Evolutionary conservation across 2,329 filamentous ascomycete genomes (phyloP).

Genomic region (Aspergillus amoenus): DNA sequence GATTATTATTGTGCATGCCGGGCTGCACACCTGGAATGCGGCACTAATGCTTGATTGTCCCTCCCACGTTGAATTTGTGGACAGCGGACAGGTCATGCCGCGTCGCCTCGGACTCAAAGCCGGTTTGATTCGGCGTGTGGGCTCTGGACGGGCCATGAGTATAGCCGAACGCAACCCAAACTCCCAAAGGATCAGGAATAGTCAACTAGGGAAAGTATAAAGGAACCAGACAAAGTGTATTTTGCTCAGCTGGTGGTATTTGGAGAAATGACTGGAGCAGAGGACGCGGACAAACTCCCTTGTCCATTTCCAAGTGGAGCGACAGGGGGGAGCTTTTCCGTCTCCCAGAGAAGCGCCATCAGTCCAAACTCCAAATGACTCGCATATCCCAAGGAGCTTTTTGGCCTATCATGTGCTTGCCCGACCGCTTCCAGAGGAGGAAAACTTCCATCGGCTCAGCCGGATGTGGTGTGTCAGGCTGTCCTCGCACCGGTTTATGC

Average conservation of each 20-base stretch:
- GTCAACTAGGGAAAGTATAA: slow-evolving; percentile 1
- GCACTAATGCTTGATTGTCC: slow-evolving; percentile 2
- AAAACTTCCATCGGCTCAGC: neutral
- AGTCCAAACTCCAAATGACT: slow-evolving; percentile 22
- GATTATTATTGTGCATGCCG: neutral
- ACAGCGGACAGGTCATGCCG: neutral
- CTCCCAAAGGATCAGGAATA: neutral
- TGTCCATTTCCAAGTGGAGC: slow-evolving; percentile 5
- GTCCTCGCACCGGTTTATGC: slow-evolving; percentile 2
- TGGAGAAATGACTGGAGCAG: neutral
- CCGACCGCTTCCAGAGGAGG: neutral
- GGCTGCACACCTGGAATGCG: neutral
- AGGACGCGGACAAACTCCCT: slow-evolving; percentile 1
- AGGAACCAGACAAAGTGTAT: slow-evolving; percentile 1
- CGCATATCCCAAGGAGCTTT: slow-evolving; percentile 13
- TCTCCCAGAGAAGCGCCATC: neutral
- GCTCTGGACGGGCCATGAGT: neutral
- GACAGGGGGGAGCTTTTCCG: neutral
- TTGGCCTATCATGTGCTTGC: slow-evolving; percentile 1
- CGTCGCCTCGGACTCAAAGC: neutral
- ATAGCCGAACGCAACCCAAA: neutral
- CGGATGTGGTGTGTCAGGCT: slow-evolving; percentile 2
- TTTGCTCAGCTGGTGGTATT: neutral
- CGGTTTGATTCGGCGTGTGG: neutral
- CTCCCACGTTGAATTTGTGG: neutral